A percentile compares a stretch with the other conserved stretches of the same genome.
Evolutionary conservation across 768 basidiomycete genomes (phyloP).

Genomic region (Rhodotorula sphaerocarpa): DNA sequence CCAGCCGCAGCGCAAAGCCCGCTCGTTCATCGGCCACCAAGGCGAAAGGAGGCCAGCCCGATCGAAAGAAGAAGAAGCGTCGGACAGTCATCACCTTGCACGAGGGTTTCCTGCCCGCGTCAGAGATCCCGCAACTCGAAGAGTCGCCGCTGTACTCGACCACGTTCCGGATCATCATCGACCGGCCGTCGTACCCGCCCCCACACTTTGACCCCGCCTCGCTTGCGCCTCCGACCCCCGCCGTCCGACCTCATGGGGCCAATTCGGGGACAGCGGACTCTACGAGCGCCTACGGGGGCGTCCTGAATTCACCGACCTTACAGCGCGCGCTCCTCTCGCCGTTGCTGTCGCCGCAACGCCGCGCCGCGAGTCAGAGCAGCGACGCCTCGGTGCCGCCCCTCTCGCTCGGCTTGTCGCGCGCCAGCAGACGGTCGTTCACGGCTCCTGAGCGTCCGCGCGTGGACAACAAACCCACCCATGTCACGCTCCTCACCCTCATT

Average conservation of each 20-base stretch:
- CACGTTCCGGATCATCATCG: conserved; percentile 24
- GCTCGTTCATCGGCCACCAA: not conserved
- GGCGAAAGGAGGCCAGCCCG: not conserved
- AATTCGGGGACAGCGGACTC: not conserved
- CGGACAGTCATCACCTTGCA: conserved; percentile 10
- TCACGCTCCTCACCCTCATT: conserved; percentile 2
- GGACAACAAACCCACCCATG: too few species aligned
- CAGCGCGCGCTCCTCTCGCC: conserved; percentile 28
- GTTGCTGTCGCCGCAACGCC: conserved; percentile 14
- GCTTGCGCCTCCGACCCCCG: conserved; percentile 9
- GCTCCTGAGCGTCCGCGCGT: not conserved
- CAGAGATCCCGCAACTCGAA: not conserved
- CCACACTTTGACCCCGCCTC: conserved; percentile 23
- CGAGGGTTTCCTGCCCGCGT: conserved; percentile 2
- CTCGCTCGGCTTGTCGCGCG: conserved; percentile 16
- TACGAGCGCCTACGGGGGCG: not conserved
- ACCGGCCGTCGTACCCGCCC: conserved; percentile 11
- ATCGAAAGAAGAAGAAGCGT: not conserved
- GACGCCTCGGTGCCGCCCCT: conserved; percentile 22
- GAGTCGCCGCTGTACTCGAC: conserved; percentile 19
- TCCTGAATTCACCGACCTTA: conserved; percentile 26
- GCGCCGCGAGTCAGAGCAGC: conserved; percentile 11
- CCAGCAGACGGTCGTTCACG: conserved; percentile 11
- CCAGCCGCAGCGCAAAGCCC: not conserved
- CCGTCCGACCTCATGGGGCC: conserved; percentile 1